Evolutionary conservation across 768 basidiomycete genomes (phyloP).

Genomic region (Mycena venus): DNA sequence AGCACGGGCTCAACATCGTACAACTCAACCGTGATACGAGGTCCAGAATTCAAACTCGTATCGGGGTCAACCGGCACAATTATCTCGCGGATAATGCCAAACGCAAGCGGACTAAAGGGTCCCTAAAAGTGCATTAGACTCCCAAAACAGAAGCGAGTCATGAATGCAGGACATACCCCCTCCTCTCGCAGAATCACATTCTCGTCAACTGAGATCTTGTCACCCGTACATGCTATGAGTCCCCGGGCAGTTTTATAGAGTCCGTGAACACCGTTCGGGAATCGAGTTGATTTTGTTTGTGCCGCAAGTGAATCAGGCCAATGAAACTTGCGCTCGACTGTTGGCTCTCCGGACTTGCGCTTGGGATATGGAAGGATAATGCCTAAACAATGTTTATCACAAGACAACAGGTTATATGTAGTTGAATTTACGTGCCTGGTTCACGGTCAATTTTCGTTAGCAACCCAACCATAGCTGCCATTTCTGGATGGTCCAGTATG

Average conservation of each 20-base stretch:
- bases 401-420: neutral
- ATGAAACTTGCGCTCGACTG: neutral
- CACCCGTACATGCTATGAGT: neutral
- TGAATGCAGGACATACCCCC: too few relatives aligned
- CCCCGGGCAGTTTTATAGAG: neutral
- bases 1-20: too few relatives aligned
- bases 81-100: too few relatives aligned
- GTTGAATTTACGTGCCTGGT: neutral
- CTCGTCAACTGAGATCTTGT: neutral
- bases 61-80: too few relatives aligned
- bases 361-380: neutral
- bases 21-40: too few relatives aligned
- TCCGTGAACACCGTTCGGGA: neutral
- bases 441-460: neutral
- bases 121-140: too few relatives aligned
- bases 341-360: neutral
- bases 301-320: neutral
- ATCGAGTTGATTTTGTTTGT: neutral
- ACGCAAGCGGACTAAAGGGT: too few relatives aligned
- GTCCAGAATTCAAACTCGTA: too few relatives aligned
- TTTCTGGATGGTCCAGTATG: constrained; percentile 4
- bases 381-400: neutral
- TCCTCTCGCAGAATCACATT: constrained; percentile 1
- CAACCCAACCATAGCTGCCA: constrained; percentile 19
- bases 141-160: too few relatives aligned